Evolutionary conservation across 2,329 filamentous ascomycete genomes (phyloP), one percentile per base, ranked within the genome.

Genomic region (Escovopsis sp.): DNA sequence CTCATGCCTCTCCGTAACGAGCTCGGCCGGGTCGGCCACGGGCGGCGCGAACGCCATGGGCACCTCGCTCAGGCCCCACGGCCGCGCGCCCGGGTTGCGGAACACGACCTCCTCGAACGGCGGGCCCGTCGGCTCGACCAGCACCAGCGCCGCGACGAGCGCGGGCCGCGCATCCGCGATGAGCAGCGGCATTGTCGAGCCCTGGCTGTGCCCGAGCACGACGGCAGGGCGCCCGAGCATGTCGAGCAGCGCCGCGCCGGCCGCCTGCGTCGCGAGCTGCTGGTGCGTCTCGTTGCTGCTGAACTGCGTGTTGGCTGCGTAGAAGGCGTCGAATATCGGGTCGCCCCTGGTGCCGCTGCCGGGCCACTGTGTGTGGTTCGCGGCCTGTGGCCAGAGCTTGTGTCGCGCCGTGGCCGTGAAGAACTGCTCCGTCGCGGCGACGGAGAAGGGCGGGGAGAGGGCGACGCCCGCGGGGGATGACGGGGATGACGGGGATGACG

Each of bases 101-200:
- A 66, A 59, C 27, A 61, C 52, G 9, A 56, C 57, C 12, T 70
- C 63, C 24, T 48, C 55, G 48, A 72, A 72, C 0, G 66, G 68
- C 10, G 69, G 67, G 0, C 68, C 68, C 0, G 56, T 57, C 2
- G 68, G 66, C 50, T 72, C 69, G 2, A 72, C 48, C 0, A 61
- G 52, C 1, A 72, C 50, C 3, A 71, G 53, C 0, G 55, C 62
- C 36, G 60, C 58, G 5, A 65, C 59, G 3, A 68, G 57, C 4
- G 54, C 39, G 2, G 67, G 66, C 0, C 63, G 55, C 16, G 54
- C 51, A 50, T 72, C 58, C 31, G 65, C 57, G 37, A 65, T 53
- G 39, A 71, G 35, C 52, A 65, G 60, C 7, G 61, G 60, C 43
- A 62, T 53, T 0, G 61, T 45, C 3, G 65, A 66, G 2, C 66